Base-by-base conservation (phyloP, 371 early-diverging fungal genomes). In the Actinomortierella wolfii region DNA sequence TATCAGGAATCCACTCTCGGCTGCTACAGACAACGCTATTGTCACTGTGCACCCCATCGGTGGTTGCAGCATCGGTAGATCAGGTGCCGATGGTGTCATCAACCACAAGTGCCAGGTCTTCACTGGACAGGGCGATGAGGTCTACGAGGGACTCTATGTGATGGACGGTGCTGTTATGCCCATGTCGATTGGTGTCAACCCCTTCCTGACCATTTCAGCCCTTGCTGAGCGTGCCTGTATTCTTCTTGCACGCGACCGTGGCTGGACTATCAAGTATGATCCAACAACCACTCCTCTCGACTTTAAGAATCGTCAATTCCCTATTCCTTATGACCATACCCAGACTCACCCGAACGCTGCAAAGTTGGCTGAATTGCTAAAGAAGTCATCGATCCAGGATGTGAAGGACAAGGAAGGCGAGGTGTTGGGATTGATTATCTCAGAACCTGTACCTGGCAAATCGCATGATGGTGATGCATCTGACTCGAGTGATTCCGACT, bases 51-150 rank as follows among this genome's bases (percentile, higher is more conserved):
- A 78, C 34, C 76, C 76, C 11, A 61, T 78, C 25, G 76, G 76
- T 46, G 79, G 79, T 14, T 76, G 77, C 54, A 34, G 58, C 20
- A 64, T 74, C 23, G 79, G 58, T 18, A 58, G 57, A 24, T 55
- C 54, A 40, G 77, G 66, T 14, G 57, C 63, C n/a, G 51, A 50
- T 0, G 79, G 79, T 47, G 79, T 64, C 5, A 66, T 68, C 49
- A 78, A 78, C 59, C 77, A 78, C 63, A 78, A 78, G 56, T 77
- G 79, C 8, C 79, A 78, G 24, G 77, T 67, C 43, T 75, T 68
- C 25, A 61, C 59, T 26, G 75, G 68, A 11, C 64, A 64, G 28
- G 64, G 67, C 7, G 57, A 47, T 17, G 67, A 78, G 43, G 79
- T 78, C 20, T 66, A 78, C 23, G 69, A 78, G 45, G 74, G 75